Conservation (phyloP, 192 early-diverging fungal species). For the Coemansia sp. region DNA sequence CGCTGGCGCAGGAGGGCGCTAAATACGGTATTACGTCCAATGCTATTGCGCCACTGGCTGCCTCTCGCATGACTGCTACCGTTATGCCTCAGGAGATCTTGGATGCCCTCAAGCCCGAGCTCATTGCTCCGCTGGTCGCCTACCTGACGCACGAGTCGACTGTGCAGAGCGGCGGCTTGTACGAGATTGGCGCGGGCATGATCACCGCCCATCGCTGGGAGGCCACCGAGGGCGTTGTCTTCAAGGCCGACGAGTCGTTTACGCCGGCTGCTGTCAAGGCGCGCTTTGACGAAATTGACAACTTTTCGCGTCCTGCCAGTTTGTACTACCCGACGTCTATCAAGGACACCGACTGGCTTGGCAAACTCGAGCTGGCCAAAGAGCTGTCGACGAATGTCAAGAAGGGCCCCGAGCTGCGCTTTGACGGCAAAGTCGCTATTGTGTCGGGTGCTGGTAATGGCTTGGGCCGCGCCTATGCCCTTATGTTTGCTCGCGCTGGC, state of each 20-base stretch:
- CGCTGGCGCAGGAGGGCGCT: slow-evolving; percentile 92
- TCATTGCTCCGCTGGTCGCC: slow-evolving; percentile 93
- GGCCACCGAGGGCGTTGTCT: slow-evolving; percentile 83
- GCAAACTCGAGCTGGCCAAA: slow-evolving; percentile 78
- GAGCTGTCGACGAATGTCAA: slow-evolving; percentile 63
- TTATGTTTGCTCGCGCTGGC: slow-evolving; percentile 82
- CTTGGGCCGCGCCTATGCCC: slow-evolving; percentile 89
- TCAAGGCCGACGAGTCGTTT: slow-evolving; percentile 87
- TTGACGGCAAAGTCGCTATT: slow-evolving; percentile 80
- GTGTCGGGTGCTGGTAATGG: slow-evolving; percentile 94
- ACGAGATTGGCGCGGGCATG: slow-evolving; percentile 94
- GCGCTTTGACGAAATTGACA: slow-evolving; percentile 76
- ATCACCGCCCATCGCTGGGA: slow-evolving; percentile 93
- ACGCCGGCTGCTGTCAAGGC: slow-evolving; percentile 81
- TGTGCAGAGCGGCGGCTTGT: slow-evolving; percentile 81
- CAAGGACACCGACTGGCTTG: slow-evolving; percentile 84
- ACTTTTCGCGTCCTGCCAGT: slow-evolving; percentile 56
- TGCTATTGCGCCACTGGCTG: slow-evolving; percentile 97
- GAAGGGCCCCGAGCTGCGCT: slow-evolving; percentile 62
- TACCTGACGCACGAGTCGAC: slow-evolving; percentile 90
- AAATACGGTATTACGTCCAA: slow-evolving; percentile 94
- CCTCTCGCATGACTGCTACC: slow-evolving; percentile 96
- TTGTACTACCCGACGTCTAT: slow-evolving; percentile 69
- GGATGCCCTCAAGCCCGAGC: slow-evolving; percentile 95
- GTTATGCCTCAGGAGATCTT: slow-evolving; percentile 96